phyloP scores from a whole-genome alignment of 768 basidiomycete genomes.

The Tremella yokohamensis region DNA sequence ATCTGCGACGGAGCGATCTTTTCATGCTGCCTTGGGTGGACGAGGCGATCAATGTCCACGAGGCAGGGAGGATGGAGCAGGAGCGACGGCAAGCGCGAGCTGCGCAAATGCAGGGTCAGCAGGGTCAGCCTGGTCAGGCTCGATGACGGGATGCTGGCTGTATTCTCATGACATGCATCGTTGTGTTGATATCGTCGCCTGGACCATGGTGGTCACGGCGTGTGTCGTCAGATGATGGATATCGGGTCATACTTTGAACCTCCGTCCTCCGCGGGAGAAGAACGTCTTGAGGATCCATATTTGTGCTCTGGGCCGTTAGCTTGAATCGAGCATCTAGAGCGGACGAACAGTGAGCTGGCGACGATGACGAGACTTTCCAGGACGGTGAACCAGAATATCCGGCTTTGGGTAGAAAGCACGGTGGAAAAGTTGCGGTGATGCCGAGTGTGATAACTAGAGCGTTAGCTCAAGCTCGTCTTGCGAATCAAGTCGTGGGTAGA shows the following conservation, averaged over 20 bases:
- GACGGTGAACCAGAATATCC: constrained; percentile 90
- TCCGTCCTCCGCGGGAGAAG: constrained; percentile 85
- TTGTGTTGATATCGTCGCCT: no score
- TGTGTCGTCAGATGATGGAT: background rate
- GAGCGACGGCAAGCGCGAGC: constrained; percentile 16
- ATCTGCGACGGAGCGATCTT: constrained; percentile 81
- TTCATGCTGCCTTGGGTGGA: constrained; percentile 86
- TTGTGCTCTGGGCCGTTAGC: constrained; percentile 61
- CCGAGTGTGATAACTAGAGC: constrained; percentile 80
- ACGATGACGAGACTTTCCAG: constrained; percentile 69
- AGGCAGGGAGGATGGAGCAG: constrained; percentile 64
- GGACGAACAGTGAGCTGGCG: constrained; percentile 78
- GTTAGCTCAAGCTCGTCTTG: constrained; percentile 8
- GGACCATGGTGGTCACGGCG: no score
- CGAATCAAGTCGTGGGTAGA: background rate
- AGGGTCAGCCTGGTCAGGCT: no score
- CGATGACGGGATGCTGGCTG: no score
- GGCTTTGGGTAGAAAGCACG: constrained; percentile 83
- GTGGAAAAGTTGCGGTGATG: constrained; percentile 92
- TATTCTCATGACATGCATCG: no score
- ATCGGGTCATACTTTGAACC: constrained; percentile 29
- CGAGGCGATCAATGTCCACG: constrained; percentile 78
- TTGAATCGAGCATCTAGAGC: background rate
- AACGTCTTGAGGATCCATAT: constrained; percentile 91
- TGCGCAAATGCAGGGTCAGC: background rate